Evolutionary conservation across 192 early-diverging fungal genomes (phyloP), one percentile per base, ranked within the genome.

Genomic region (Coemansia nantahalensis): DNA sequence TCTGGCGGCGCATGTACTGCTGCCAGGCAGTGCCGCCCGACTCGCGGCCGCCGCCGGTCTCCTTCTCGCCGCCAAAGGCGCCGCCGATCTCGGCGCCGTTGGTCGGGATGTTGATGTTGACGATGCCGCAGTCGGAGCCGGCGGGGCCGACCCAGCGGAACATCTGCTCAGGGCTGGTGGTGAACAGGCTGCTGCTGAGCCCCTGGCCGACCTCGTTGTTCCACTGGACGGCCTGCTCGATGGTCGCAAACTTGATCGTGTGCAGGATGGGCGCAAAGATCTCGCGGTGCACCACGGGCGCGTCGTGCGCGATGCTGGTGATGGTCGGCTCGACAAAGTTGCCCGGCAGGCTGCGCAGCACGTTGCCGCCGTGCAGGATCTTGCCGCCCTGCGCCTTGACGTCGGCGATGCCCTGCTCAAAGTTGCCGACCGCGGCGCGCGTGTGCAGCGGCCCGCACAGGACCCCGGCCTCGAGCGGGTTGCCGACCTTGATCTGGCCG

Each of bases 1-100:
- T 91, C 62, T 85, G 83, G 22, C 89, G 63, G 39, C 90, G 77
- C 69, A 84, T 86, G 73, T 92, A 92, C 72, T 92, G 91, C 79
- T 97, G 93, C 94, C 94, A 97, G 32, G 86, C 78, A 62, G 93
- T 91, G 51, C 83, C 86, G 24, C 94, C 94, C 62, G 86, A 86
- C 77, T 90, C 94, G 50, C 91, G 88, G 45, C 94, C 94, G 26
- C 92, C 90, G 47, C 92, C 92, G 22, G 91, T 94, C 65, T 97
- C 94, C 81, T 97, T 97, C 79, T 97, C 91, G 45, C 94, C 94
- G 39, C 94, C 94, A 79, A 97, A 95, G 7, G 94, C 94, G 38
- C 92, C 92, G 35, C 94, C 94, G 71, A 97, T 93, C 80, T 97
- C 94, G 24, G 94, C 93, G 36, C 94, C 94, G 71, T 90, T 93